These are phyloP conservation scores for Apiospora saccharicola DNA, from an alignment of 2,329 filamentous ascomycete species.

Conservation along the genomic window DNA sequence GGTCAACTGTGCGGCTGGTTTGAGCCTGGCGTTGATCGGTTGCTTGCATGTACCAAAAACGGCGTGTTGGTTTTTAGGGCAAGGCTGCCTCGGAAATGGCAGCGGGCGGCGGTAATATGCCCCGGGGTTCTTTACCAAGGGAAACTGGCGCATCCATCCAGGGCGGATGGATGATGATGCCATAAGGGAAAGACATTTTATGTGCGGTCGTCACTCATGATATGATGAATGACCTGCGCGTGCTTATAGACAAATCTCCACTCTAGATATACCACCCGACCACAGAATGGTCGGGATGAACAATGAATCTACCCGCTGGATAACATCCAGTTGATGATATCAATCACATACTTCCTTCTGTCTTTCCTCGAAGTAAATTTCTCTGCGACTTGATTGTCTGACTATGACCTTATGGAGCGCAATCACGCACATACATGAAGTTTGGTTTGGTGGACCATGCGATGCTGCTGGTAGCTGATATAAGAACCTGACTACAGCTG, in stretches of 20 bases:
- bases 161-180: not conserved
- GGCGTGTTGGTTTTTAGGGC: not conserved
- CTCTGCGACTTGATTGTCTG: not conserved
- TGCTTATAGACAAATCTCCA: slow-evolving; percentile 57
- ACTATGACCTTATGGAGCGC: too few relatives aligned
- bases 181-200: not conserved
- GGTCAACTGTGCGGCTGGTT: slow-evolving; percentile 22
- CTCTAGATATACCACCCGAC: slow-evolving; percentile 48
- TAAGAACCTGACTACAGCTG: too few relatives aligned
- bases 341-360: not conserved
- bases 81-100: not conserved
- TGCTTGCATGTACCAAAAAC: slow-evolving; percentile 14
- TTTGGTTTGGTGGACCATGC: too few relatives aligned
- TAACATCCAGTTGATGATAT: not conserved
- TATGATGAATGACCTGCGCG: slow-evolving; percentile 31
- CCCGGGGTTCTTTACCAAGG: not conserved
- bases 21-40: slow-evolving; percentile 23
- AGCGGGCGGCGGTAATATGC: slow-evolving; percentile 3
- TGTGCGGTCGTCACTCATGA: slow-evolving; percentile 8
- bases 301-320: slow-evolving; percentile 23
- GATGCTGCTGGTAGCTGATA: too few relatives aligned
- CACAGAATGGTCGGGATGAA: slow-evolving; percentile 26
- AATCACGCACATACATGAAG: too few relatives aligned
- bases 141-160: not conserved
- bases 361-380: not conserved